Percentiles rank a stretch among this genome's conserved stretches.
Conservation (phyloP, 768 basidiomycete species). For the Neoboletus subvelutipes region DNA sequence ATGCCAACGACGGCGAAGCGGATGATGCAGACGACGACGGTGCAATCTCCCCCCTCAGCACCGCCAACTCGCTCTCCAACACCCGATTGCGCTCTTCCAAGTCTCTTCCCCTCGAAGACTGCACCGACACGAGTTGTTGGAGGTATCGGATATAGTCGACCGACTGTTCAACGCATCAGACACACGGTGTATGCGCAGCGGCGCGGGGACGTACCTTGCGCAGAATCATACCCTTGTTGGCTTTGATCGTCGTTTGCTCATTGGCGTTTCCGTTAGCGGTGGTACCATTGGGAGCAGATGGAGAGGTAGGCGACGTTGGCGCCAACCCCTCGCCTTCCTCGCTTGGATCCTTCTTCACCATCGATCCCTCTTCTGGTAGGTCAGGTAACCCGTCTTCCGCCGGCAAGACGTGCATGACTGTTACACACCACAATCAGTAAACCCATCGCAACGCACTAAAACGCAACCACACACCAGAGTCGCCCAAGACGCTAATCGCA, state of each 20-base stretch:
- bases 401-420: constrained; percentile 28
- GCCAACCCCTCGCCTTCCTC: constrained; percentile 29
- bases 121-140: constrained; percentile 80
- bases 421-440: not conserved
- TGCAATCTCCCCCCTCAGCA: constrained; percentile 17
- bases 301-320: constrained; percentile 22
- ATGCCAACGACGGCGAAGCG: constrained; percentile 16
- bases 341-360: constrained; percentile 30
- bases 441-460: not conserved
- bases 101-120: constrained; percentile 75
- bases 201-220: constrained; percentile 52
- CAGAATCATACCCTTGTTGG: constrained; percentile 94
- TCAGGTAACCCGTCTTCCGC: constrained; percentile 30
- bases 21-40: constrained; percentile 13
- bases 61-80: constrained; percentile 31
- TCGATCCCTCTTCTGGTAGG: constrained; percentile 27
- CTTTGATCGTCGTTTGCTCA: constrained; percentile 63
- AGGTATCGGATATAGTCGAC: constrained; percentile 67
- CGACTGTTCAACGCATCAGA: constrained; percentile 32
- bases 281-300: not conserved
- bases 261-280: not conserved
- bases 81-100: constrained; percentile 68
- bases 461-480: constrained; percentile 18
- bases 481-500: constrained; percentile 18
- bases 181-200: not conserved